Conservation (phyloP, 1,139 yeast genomes). For the Candida tropicalis region DNA sequence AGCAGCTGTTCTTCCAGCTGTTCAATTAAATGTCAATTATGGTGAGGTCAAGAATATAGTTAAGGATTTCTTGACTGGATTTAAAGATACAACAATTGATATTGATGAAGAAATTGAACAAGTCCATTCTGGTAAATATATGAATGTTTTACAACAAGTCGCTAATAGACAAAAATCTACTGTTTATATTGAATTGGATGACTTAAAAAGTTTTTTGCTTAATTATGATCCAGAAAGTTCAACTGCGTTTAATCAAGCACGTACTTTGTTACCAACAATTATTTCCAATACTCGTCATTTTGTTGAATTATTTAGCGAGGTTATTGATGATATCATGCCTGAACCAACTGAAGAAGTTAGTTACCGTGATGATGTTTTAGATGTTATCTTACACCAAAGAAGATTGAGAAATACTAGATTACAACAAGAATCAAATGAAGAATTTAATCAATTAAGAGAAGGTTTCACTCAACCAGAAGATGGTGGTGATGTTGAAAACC, state of each 20-base stretch:
- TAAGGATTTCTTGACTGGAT: conserved; percentile 62
- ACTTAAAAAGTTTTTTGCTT: conserved; percentile 67
- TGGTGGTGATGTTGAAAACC: conserved; percentile 19
- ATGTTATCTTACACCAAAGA: conserved; percentile 90
- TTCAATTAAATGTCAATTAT: conserved; percentile 66
- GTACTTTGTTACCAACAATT: conserved; percentile 57
- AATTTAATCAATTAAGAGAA: conserved; percentile 41
- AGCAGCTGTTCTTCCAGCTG: conserved; percentile 47
- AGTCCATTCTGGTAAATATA: conserved; percentile 53
- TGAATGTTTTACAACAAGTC: conserved; percentile 71
- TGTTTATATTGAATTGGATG: conserved; percentile 79
- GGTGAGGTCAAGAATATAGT: conserved; percentile 53
- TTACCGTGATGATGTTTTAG: conserved; percentile 88
- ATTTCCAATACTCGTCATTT: conserved; percentile 77
- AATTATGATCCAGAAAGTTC: conserved; percentile 29
- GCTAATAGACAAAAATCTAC: conserved; percentile 81
- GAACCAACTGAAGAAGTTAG: conserved; percentile 74
- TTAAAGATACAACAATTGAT: conserved; percentile 42
- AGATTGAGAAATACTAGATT: conserved; percentile 76
- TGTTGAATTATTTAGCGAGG: conserved; percentile 71
- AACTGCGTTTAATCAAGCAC: conserved; percentile 25
- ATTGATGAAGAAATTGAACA: conserved; percentile 18
- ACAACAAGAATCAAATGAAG: conserved; percentile 66
- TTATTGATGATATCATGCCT: conserved; percentile 83
- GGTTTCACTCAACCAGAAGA: conserved; percentile 28